Evolutionary conservation across 164 flowering plant genomes (phyloP), one percentile per base, ranked within the genome.

Genomic region (Dillenia turbinata): DNA sequence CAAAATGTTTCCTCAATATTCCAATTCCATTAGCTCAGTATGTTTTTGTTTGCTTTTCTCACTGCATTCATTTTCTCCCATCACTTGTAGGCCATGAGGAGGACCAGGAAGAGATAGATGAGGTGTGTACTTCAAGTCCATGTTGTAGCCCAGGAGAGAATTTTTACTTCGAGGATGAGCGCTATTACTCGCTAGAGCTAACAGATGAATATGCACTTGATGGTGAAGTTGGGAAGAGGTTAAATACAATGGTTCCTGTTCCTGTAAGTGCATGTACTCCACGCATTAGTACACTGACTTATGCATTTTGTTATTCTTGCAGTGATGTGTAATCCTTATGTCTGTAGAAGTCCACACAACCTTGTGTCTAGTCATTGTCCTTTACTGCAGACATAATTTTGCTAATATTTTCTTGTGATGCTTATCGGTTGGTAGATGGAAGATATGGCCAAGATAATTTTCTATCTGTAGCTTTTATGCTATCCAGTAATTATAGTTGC

Each of bases 161-260:
- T 49, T 63, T 81, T 44, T 71, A 69, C 65, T 77, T 73, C 48
- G 73, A 71, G 24, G 84, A 78, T 24, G 89, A 80, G 17, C 75
- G 64, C 52, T 59, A 70, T 9, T 71, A 69, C 65, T 65, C 67
- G 48, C 62, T 77, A 61, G 84, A 78, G 24, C 59, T 71, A 49
- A 64, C 73, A 48, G 83, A 83, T 74, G 84, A 69, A 56, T 66
- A 60, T 69, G 67, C 62, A 8, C 66, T 78, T 55, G 86, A 85
- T 69, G 85, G 74, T 58, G 90, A 85, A 76, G 75, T 80, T 9
- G 77, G 71, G 63, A 75, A 73, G 71, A 77, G 77, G 60, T 61
- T 85, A 66, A 69, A 80, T 71, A 79, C 81, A 65, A 70, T 83
- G 80, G 56, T 66, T 53, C 74, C 82, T 26, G 73, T 82, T 56